A percentile compares a stretch with the other conserved stretches of the same genome.
These are phyloP conservation scores for Phaseolus coccineus DNA, from an alignment of 331 rosid genomes.

Conservation along the genomic window DNA sequence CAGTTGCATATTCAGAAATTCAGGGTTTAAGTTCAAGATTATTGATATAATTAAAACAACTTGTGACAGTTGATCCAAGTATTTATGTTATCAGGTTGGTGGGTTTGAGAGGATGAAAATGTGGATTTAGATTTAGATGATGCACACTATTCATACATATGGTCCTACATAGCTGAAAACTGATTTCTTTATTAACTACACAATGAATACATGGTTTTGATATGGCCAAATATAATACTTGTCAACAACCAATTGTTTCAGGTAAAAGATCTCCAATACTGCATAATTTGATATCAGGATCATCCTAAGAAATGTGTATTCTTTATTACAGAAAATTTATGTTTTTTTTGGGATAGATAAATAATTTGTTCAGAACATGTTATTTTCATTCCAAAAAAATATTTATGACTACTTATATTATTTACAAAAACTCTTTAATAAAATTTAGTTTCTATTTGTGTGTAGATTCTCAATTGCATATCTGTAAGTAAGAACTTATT, in stretches of 20 bases:
- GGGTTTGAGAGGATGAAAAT: not conserved
- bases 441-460: too few species aligned
- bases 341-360: not conserved
- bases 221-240: not conserved
- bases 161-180: not conserved
- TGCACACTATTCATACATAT: not conserved
- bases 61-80: too few species aligned
- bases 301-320: too few species aligned
- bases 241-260: constrained; percentile 1
- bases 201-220: not conserved
- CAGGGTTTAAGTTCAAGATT: too few species aligned
- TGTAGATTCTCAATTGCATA: too few species aligned
- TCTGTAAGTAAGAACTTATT: too few species aligned
- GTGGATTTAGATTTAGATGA: not conserved
- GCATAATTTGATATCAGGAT: not conserved
- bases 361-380: not conserved
- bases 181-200: not conserved
- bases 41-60: too few species aligned
- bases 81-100: not conserved
- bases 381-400: not conserved
- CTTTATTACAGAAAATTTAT: not conserved
- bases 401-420: not conserved
- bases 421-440: not conserved
- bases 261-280: not conserved
- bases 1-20: too few species aligned